Evolutionary conservation across 1,284 basidiomycete genomes (phyloP).

Genomic region (Malassezia globosa): DNA sequence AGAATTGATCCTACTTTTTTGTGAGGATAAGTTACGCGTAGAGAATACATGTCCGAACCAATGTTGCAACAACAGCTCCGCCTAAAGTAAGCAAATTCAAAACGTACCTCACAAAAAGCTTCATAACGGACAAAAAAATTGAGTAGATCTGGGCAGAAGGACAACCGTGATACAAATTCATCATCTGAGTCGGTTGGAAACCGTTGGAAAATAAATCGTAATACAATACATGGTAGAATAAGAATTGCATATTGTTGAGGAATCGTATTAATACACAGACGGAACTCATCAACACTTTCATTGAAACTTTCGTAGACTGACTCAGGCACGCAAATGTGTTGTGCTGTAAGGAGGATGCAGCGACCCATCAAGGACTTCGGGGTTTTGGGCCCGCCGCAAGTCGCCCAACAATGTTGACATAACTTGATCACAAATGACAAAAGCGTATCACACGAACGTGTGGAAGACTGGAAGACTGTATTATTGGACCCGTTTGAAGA

Average conservation of each 20-base stretch:
- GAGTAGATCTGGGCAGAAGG: background rate
- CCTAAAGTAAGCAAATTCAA: background rate
- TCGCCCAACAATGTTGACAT: slow-evolving; percentile 1
- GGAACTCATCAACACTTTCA: no score
- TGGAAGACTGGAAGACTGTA: no score
- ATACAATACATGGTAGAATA: background rate
- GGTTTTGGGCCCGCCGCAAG: background rate
- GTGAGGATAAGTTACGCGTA: no score
- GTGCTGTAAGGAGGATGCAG: background rate
- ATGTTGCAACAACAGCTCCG: background rate
- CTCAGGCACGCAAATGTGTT: background rate
- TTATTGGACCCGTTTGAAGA: no score
- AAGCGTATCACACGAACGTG: no score
- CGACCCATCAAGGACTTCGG: background rate
- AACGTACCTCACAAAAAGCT: slow-evolving; percentile 7
- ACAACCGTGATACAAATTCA: no score
- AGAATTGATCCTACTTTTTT: no score
- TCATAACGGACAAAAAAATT: background rate
- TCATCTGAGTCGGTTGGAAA: no score
- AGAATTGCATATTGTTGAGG: background rate
- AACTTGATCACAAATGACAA: background rate
- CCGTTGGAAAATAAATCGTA: background rate
- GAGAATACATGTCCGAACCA: background rate
- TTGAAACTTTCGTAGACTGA: no score
- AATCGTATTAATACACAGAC: background rate